Evolutionary conservation across 2,329 filamentous ascomycete genomes (phyloP).

Genomic region (Fusarium virguliforme): DNA sequence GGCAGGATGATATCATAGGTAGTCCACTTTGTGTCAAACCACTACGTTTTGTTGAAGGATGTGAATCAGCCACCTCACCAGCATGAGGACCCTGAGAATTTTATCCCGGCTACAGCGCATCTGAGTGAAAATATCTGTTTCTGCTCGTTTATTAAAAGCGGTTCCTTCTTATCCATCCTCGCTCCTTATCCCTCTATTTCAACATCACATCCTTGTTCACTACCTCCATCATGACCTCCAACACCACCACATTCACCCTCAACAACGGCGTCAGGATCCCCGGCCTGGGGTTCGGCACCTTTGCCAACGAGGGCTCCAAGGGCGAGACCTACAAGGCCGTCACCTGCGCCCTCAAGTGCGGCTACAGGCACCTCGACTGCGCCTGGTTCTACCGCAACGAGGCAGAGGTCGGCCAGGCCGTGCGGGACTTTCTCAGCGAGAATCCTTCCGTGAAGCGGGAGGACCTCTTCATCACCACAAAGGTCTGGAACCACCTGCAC

Average conservation of each 20-base stretch:
- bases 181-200: not conserved
- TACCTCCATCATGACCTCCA: constrained; percentile 41
- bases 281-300: constrained; percentile 76
- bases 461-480: constrained; percentile 69
- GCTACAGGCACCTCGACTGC: constrained; percentile 66
- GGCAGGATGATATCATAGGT: constrained; percentile 2
- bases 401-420: constrained; percentile 61
- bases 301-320: constrained; percentile 72
- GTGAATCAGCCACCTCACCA: constrained; percentile 2
- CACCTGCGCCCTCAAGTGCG: constrained; percentile 61
- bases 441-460: constrained; percentile 52
- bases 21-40: constrained; percentile 7
- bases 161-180: constrained; percentile 3
- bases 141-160: constrained; percentile 8
- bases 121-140: not conserved
- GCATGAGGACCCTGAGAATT: constrained; percentile 6
- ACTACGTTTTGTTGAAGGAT: constrained; percentile 10
- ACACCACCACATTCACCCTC: constrained; percentile 60
- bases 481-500: constrained; percentile 74
- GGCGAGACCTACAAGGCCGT: constrained; percentile 54
- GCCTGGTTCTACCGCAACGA: constrained; percentile 66
- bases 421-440: constrained; percentile 55
- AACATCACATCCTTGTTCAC: not conserved
- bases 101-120: constrained; percentile 6
- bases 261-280: constrained; percentile 73